phyloP scores from a whole-genome alignment of 2,329 filamentous ascomycete genomes.

The Fusarium metavorans region DNA sequence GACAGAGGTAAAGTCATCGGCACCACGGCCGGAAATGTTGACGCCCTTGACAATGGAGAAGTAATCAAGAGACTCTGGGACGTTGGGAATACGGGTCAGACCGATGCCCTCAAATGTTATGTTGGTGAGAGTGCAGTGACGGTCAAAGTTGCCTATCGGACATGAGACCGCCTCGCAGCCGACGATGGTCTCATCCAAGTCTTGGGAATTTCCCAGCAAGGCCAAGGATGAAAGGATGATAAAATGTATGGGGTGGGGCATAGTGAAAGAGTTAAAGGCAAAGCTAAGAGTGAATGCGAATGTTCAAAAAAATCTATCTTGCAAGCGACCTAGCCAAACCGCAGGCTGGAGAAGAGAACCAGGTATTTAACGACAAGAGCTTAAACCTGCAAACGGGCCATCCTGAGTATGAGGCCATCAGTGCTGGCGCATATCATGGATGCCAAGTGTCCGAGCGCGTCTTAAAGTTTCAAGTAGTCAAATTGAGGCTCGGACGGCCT shows the following conservation, averaged over 20 bases:
- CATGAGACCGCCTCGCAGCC: neutral
- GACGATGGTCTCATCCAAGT: neutral
- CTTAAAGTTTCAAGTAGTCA: neutral
- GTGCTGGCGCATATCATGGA: neutral
- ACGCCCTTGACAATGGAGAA: neutral
- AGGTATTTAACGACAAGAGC: neutral
- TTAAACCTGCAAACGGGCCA: neutral
- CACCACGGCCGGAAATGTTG: neutral
- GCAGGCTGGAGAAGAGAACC: no score
- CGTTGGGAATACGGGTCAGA: neutral
- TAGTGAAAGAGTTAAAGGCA: neutral
- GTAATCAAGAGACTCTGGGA: neutral
- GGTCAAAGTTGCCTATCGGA: neutral
- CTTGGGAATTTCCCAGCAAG: neutral
- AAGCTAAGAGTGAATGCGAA: no score
- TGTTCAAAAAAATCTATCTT: no score
- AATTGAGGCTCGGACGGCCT: neutral
- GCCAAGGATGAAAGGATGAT: neutral
- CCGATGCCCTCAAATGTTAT: neutral
- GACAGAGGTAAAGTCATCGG: neutral
- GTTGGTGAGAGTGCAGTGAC: neutral
- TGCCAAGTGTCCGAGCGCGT: neutral
- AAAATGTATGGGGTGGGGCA: neutral
- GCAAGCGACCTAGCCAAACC: no score
- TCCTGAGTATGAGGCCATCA: neutral